Percentiles rank a stretch among this genome's conserved stretches.
phyloP scores from a whole-genome alignment of 2,329 filamentous ascomycete genomes.

The Aspergillus chevalieri region DNA sequence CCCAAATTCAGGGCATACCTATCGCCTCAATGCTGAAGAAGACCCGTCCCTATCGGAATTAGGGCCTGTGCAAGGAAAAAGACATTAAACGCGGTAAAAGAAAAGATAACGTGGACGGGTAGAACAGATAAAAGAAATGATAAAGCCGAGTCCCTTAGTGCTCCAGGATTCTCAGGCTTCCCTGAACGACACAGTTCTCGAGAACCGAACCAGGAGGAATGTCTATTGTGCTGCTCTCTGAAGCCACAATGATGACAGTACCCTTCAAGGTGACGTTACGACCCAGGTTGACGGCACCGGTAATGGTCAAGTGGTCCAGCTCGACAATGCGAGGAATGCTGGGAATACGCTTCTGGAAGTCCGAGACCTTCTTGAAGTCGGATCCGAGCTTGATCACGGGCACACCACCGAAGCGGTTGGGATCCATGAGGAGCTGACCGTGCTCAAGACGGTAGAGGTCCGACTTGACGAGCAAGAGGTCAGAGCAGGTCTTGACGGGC shows the following conservation, averaged over 20 bases:
- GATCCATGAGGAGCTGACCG: conserved; percentile 94
- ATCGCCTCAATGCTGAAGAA: too few relatives aligned
- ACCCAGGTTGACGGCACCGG: conserved; percentile 92
- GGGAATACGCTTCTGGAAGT: conserved; percentile 48
- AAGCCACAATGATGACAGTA: conserved; percentile 97
- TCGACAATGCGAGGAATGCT: conserved; percentile 48
- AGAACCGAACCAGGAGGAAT: conserved; percentile 93
- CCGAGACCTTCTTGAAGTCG: conserved; percentile 99
- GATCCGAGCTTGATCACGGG: conserved; percentile 97
- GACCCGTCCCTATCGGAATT: too few relatives aligned
- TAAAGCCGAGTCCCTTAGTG: conserved; percentile 42
- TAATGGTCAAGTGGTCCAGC: conserved; percentile 80
- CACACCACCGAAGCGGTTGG: conserved; percentile 90
- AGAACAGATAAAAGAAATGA: conserved; percentile 6
- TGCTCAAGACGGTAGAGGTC: conserved; percentile 98
- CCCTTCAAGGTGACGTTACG: conserved; percentile 92
- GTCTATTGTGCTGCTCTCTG: conserved; percentile 95
- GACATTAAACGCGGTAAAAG: not conserved
- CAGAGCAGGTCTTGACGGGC: conserved; percentile 99
- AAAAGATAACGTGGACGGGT: not conserved
- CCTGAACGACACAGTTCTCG: conserved; percentile 98
- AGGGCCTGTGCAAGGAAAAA: too few relatives aligned
- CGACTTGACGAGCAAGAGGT: conserved; percentile 99
- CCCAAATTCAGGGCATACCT: too few relatives aligned
- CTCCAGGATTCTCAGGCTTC: conserved; percentile 72